phyloP scores from a whole-genome alignment of 1,284 basidiomycete species.

The Coniophora puteana region DNA sequence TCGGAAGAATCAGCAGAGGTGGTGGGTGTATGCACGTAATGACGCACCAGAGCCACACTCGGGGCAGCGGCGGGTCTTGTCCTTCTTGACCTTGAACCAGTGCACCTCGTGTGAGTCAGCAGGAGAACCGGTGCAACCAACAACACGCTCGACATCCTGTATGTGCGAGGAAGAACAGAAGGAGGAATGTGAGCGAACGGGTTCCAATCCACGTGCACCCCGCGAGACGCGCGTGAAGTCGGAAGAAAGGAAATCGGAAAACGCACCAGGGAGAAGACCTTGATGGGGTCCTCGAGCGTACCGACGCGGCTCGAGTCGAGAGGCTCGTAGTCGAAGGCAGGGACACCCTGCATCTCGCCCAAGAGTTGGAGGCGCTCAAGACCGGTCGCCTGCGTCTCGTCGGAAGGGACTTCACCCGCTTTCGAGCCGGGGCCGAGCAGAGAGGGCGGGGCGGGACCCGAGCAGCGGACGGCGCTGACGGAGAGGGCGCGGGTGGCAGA shows the following conservation, averaged over 20 bases:
- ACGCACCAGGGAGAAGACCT: conserved; percentile 85
- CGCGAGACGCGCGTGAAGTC: no score
- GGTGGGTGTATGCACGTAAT: conserved; percentile 2
- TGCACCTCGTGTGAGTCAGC: conserved; percentile 89
- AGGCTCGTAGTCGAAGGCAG: conserved; percentile 89
- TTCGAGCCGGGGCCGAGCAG: conserved; percentile 75
- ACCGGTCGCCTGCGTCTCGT: conserved; percentile 92
- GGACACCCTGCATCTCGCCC: conserved; percentile 84
- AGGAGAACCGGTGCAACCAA: conserved; percentile 91
- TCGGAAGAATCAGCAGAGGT: conserved; percentile 10
- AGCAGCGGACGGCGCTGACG: conserved; percentile 48
- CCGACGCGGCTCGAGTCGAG: conserved; percentile 86
- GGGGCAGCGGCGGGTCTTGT: conserved; percentile 75
- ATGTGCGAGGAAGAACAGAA: conserved; percentile 7
- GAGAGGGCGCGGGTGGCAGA: conserved; percentile 51
- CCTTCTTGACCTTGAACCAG: conserved; percentile 73
- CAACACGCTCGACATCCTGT: conserved; percentile 75
- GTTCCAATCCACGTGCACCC: background rate
- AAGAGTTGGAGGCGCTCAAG: conserved; percentile 93
- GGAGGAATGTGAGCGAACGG: conserved; percentile 1
- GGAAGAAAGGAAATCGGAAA: no score
- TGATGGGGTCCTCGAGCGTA: conserved; percentile 85
- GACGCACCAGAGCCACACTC: conserved; percentile 86
- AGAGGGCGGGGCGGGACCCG: conserved; percentile 58
- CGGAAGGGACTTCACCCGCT: conserved; percentile 76